phyloP scores from a whole-genome alignment of 192 early-diverging fungal genomes.

The Fimicolochytrium jonesii region DNA sequence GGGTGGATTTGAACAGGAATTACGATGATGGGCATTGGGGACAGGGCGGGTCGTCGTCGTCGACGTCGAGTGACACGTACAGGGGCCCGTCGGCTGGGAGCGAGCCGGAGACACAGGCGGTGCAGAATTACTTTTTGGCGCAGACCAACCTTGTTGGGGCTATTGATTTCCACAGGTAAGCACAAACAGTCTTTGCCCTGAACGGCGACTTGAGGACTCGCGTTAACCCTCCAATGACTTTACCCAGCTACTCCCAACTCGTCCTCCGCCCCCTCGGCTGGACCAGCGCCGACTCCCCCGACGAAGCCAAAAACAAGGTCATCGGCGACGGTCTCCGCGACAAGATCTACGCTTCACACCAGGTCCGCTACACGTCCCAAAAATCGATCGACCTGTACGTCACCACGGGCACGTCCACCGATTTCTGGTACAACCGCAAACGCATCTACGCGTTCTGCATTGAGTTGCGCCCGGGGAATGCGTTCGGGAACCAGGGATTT shows the following conservation, averaged over 20 bases:
- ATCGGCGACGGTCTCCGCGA: slow-evolving; percentile 39
- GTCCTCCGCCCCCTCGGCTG: slow-evolving; percentile 55
- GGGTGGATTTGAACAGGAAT: slow-evolving; percentile 8
- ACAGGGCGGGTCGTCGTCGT: slow-evolving; percentile 47
- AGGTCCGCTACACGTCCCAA: slow-evolving; percentile 47
- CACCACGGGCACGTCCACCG: slow-evolving; percentile 16
- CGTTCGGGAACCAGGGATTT: slow-evolving; percentile 37
- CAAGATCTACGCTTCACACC: slow-evolving; percentile 26
- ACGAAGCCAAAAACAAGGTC: slow-evolving; percentile 37
- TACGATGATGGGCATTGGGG: slow-evolving; percentile 51
- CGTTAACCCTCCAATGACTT: no score
- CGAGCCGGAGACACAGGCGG: slow-evolving; percentile 50
- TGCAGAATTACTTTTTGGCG: slow-evolving; percentile 43
- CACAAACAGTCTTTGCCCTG: no score
- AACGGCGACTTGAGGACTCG: no score
- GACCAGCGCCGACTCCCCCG: slow-evolving; percentile 37
- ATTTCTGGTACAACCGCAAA: slow-evolving; percentile 50
- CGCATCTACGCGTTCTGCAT: slow-evolving; percentile 52
- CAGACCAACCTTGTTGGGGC: slow-evolving; percentile 42
- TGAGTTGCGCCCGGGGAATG: slow-evolving; percentile 44
- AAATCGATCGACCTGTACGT: slow-evolving; percentile 50
- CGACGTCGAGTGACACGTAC: slow-evolving; percentile 48
- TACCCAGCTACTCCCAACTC: slow-evolving; percentile 49
- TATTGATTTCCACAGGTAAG: slow-evolving; percentile 55
- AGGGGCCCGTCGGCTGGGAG: slow-evolving; percentile 41